Evolutionary conservation across 768 basidiomycete genomes (phyloP), one percentile per base, ranked within the genome.

Genomic region (Pleurotus ostreatus): DNA sequence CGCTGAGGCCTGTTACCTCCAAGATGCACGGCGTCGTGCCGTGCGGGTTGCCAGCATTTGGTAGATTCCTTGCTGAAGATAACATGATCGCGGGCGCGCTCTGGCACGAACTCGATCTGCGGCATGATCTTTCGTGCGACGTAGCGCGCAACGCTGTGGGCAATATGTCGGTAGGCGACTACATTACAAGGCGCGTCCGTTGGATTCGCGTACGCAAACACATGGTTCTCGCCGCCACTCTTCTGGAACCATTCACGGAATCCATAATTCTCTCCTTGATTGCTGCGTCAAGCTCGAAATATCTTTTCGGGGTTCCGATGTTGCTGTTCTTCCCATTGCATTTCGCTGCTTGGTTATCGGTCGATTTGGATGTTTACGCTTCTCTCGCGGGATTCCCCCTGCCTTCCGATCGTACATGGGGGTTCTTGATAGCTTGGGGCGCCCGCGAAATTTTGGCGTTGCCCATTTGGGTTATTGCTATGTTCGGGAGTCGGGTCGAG

Each of bases 161-260:
- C 16, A 85, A 86, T 61, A 94, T 99, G 89, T 75, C 86, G 1
- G 75, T 98, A 52, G 71, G 70, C 30, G 93, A 89, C 65, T 99
- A 97, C 71, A 77, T 98, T 57, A 84, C 84, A 78, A 81, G 97
- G 37, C 85, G 97, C 25, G 85, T 94, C 16, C 86, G 97, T 2
- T 99, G 97, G 97, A 93, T 99, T 64, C 85, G 97, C 44, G 96
- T 98, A 30, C 84, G 97, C 52, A 98, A 95, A 69, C 86, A 85
- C 64, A 98, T 98, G 94, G 88, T 92, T 6, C 68, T 92, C 41
- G 76, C 81, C 7, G 95, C 94, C 15, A 98, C 94, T 0, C 55
- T 98, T 53, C 62, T 91, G 16, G 97, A 99, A 68, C 97, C 97
- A 1, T 85, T 98, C 67, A 97, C 94, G 15, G 97, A 99, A 71